phyloP scores from a whole-genome alignment of 371 early-diverging fungal species.

The Catenaria anguillulae region DNA sequence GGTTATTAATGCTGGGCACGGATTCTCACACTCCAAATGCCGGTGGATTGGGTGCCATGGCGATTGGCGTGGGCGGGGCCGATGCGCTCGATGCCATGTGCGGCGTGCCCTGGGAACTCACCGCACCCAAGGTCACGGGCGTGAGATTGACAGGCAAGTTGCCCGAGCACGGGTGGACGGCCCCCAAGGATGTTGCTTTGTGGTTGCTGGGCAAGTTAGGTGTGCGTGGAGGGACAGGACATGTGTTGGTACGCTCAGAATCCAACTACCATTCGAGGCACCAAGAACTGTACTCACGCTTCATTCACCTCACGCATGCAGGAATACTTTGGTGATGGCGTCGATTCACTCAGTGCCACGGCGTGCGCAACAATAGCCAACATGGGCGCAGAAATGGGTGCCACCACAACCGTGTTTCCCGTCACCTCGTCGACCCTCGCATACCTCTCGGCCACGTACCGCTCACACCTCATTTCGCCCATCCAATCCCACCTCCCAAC shows the following conservation, averaged over 20 bases:
- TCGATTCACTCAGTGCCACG: constrained; percentile 70
- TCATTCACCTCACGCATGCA: constrained; percentile 62
- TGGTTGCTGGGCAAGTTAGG: constrained; percentile 75
- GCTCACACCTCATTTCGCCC: constrained; percentile 49
- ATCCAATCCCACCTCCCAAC: constrained; percentile 37
- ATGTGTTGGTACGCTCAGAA: background rate
- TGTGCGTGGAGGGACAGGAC: constrained; percentile 29
- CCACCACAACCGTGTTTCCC: constrained; percentile 85
- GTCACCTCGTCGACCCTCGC: constrained; percentile 58
- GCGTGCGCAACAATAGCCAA: constrained; percentile 93
- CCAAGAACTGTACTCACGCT: constrained; percentile 35
- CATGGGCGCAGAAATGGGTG: constrained; percentile 92
- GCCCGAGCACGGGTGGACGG: constrained; percentile 78
- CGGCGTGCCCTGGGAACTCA: constrained; percentile 83
- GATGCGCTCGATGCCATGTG: constrained; percentile 94
- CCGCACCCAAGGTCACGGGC: constrained; percentile 85
- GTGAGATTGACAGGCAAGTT: constrained; percentile 77
- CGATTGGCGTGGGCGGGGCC: constrained; percentile 89
- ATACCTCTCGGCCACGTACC: constrained; percentile 63
- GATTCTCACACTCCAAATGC: constrained; percentile 63
- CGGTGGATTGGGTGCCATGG: constrained; percentile 82
- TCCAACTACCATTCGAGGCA: too few species aligned
- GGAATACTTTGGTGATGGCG: constrained; percentile 83
- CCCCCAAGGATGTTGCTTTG: constrained; percentile 80
- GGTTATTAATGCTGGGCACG: constrained; percentile 78